Base-by-base conservation (phyloP, 208 protist species). In the Angomonas ambiguus region DNA sequence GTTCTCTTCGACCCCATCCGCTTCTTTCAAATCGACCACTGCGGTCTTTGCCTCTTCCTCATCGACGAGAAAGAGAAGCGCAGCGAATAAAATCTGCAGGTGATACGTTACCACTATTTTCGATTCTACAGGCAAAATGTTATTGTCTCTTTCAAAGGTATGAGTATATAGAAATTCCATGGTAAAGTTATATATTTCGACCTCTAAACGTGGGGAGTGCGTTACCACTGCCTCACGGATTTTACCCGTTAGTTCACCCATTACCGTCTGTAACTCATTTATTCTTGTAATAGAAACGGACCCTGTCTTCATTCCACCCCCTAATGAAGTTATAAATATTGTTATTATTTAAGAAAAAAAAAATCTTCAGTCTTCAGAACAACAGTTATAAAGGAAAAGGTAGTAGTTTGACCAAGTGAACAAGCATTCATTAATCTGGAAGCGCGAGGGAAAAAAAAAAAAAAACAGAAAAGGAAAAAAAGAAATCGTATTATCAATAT, bases 21-120 rank as follows among this genome's bases (percentile, higher is more conserved):
- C 18, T 3, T 6, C 31, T 6, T 20, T 1, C 2, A 42, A 3
- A 5, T 4, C 20, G 4, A 53, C 45, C 3, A 35, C 62, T 27
- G 18, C 49, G 18, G 1, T 24, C 4, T 18, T 60, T 24, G 71
- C 18, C 2, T 18, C 5, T 20, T 63, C 56, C 33, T 56, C 61
- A 24, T 49, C 38, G 6, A 62, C 22, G 2, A 77, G 67, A 27
- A 70, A 77, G 22, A 77, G 53, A 1, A 77, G 56, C 5, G 72
- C 42, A 4, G 67, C 45, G 53, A 77, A 65, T 0, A 73, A 51
- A 18, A 73, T 61, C 34, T 77, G 72, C 32, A 60, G 20, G 55
- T 69, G 61, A 22, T 53, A 55, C 16, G 34, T n/a, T 22, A 77
- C 16, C 20, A 51, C 38, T 11, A 68, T 35, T 4, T 41, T 30